phyloP scores from a whole-genome alignment of 2,329 filamentous ascomycete genomes.

The Ophiostoma fasciatum region DNA sequence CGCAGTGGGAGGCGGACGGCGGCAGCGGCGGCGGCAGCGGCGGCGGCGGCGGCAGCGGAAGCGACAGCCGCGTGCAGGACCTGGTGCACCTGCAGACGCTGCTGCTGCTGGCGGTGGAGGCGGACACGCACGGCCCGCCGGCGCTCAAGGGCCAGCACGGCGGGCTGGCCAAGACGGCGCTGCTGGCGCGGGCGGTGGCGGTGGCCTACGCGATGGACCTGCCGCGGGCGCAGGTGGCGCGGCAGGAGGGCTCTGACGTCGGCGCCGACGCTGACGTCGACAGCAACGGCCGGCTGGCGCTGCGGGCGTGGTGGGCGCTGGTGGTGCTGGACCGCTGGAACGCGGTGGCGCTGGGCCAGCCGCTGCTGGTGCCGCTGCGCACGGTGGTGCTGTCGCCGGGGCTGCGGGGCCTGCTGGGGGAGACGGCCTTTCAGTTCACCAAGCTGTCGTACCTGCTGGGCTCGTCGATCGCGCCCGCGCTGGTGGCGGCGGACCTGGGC shows the following conservation, averaged over 20 bases:
- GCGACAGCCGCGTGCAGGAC: conserved; percentile 25
- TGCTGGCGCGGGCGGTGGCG: conserved; percentile 51
- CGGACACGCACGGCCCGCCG: conserved; percentile 38
- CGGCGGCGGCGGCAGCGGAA: conserved; percentile 22
- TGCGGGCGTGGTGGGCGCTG: conserved; percentile 58
- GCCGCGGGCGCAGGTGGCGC: conserved; percentile 28
- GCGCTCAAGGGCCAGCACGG: conserved; percentile 26
- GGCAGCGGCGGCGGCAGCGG: conserved; percentile 22
- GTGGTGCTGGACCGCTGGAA: conserved; percentile 62
- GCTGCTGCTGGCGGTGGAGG: conserved; percentile 50
- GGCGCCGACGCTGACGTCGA: conserved; percentile 32
- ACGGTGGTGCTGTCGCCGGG: conserved; percentile 44
- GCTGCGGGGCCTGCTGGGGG: conserved; percentile 45
- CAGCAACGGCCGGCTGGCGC: conserved; percentile 44
- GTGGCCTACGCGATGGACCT: conserved; percentile 51
- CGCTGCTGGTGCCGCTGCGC: conserved; percentile 46
- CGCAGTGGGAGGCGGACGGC: conserved; percentile 34
- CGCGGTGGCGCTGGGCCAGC: conserved; percentile 49
- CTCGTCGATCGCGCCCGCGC: conserved; percentile 25
- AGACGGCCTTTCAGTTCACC: conserved; percentile 47
- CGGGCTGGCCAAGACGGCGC: conserved; percentile 34
- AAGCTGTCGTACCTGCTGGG: conserved; percentile 38
- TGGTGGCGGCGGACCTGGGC: neutral
- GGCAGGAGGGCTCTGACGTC: neutral
- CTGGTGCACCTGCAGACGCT: conserved; percentile 52